phyloP scores from a whole-genome alignment of 176 grass and related monocot species.

The Aegilops tauschii region DNA sequence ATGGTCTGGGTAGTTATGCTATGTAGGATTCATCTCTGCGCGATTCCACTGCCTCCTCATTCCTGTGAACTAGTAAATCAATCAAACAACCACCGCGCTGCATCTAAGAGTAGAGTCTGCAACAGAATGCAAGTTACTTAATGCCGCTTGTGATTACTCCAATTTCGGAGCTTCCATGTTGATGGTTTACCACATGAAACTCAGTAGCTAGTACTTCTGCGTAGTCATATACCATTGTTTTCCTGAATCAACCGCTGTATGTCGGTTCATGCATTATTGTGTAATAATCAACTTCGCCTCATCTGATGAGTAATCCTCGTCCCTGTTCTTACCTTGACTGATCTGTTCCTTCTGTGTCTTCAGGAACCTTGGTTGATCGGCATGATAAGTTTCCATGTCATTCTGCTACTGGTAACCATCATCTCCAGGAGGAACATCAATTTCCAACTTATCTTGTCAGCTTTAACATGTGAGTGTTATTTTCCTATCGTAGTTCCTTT shows the following conservation, averaged over 20 bases:
- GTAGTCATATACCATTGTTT: background rate
- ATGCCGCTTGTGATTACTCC: background rate
- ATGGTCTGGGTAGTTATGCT: background rate
- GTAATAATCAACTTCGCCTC: background rate
- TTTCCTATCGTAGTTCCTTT: background rate
- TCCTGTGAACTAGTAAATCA: background rate
- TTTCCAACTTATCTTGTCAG: slow-evolving; percentile 76
- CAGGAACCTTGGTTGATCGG: slow-evolving; percentile 92
- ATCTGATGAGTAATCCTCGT: background rate
- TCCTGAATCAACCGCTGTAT: background rate
- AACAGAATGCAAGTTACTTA: background rate
- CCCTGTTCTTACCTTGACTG: background rate
- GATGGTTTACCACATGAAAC: background rate
- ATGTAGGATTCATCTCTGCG: background rate
- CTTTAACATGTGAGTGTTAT: slow-evolving; percentile 63
- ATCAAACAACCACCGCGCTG: background rate
- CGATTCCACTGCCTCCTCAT: background rate
- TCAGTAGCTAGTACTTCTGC: background rate
- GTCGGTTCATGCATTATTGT: background rate
- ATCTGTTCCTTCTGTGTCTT: background rate
- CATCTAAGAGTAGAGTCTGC: background rate
- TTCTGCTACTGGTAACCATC: slow-evolving; percentile 75
- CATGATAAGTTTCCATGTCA: slow-evolving; percentile 53
- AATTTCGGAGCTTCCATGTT: background rate
- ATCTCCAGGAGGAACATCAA: slow-evolving; percentile 84